Conservation (phyloP, 257 asterid species). For the Primulina eburnea region DNA sequence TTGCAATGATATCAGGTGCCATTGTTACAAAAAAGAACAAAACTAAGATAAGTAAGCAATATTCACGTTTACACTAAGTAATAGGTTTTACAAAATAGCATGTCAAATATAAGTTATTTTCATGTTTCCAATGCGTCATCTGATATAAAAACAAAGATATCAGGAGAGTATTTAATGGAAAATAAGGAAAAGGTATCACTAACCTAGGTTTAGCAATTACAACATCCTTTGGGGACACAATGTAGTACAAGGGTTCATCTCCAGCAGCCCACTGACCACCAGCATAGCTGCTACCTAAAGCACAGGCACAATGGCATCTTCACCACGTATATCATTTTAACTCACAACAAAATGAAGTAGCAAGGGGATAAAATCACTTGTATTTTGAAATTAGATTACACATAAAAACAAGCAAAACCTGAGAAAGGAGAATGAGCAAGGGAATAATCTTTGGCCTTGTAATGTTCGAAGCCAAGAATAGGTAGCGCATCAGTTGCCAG, state of each 20-base stretch:
- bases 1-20: background rate
- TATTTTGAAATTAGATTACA: constrained; percentile 14
- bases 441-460: constrained; percentile 93
- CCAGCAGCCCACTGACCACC: constrained; percentile 99
- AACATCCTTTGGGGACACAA: constrained; percentile 97
- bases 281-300: constrained; percentile 86
- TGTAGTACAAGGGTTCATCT: constrained; percentile 87
- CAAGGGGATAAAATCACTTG: constrained; percentile 13
- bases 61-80: background rate
- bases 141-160: background rate
- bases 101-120: background rate
- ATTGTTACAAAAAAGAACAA: background rate
- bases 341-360: constrained; percentile 8
- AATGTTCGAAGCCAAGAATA: constrained; percentile 93
- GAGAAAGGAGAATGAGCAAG: constrained; percentile 98
- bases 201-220: constrained; percentile 99
- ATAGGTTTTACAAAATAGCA: background rate
- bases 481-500: constrained; percentile 98
- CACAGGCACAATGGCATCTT: constrained; percentile 35
- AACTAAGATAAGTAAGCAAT: constrained; percentile 11
- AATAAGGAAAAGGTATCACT: constrained; percentile 26
- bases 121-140: background rate
- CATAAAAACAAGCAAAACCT: constrained; percentile 44
- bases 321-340: constrained; percentile 19
- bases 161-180: constrained; percentile 22